Base-by-base conservation (phyloP, 768 basidiomycete genomes). In the Cantharellus anzutake region DNA sequence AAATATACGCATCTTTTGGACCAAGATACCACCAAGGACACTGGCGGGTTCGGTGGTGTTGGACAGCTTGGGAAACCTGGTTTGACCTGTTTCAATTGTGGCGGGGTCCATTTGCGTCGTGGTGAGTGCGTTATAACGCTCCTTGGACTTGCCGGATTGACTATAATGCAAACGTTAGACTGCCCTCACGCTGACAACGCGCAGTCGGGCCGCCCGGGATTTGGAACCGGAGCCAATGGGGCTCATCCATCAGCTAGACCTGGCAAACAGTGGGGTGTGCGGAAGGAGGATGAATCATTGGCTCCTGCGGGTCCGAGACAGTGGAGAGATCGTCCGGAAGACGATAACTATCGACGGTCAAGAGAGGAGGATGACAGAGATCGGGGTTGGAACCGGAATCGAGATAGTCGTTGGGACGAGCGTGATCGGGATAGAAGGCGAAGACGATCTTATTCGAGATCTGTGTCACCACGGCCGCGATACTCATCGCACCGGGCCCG, bases 1-100 rank as follows among this genome's bases (percentile, higher is more conserved):
- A 93, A 99, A 73, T 98, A 98, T 66, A 98, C 96, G 14, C 94
- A 99, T 72, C 71, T 99, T 63, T 71, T 90, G 42, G 93, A 93
- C 66, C 88, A 98, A 74, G 94, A 98, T 68, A 98, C 94, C 0
- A 89, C 87, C 3, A 78, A 73, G 1, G 57, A 63, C 56, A 62
- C 66, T 55, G 63, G 65, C 40, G 55, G 60, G 42, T 56, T 80
- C 78, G 66, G 67, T 74, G 44, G 81, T 81, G 40, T 81, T 82
- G 3, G 76, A 71, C 29, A 11, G 44, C 14, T 14, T 14, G 5
- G 51, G 41, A 35, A 52, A 52, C 34, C 72, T 72, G 0, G 78
- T 82, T 51, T 65, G 11, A 63, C 39, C 63, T 99, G 96, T 68
- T 99, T 94, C 74, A 69, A 81, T 41, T 99, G 96, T 68, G 94